Evolutionary conservation across 2,329 filamentous ascomycete genomes (phyloP).

Genomic region (Clonostachys sp.): DNA sequence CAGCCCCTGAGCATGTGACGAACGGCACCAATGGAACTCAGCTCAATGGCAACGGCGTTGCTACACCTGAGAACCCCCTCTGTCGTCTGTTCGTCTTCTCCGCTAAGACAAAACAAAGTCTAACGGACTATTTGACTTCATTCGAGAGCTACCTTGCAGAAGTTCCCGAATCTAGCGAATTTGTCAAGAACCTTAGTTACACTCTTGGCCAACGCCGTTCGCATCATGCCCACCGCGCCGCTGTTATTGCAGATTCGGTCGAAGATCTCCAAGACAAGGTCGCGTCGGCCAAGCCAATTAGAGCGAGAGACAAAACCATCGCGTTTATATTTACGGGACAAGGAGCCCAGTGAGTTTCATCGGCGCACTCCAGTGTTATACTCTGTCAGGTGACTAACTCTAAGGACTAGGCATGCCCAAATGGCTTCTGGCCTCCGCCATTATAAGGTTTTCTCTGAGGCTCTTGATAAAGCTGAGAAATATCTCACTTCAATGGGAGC

Average conservation of each 20-base stretch:
- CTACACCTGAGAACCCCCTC: neutral
- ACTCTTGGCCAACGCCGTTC: slow-evolving; percentile 9
- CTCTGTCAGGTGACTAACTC: slow-evolving; percentile 1
- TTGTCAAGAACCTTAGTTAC: slow-evolving; percentile 23
- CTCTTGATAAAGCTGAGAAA: neutral
- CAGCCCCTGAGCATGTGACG: slow-evolving; percentile 1
- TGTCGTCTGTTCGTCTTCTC: slow-evolving; percentile 10
- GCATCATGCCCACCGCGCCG: slow-evolving; percentile 8
- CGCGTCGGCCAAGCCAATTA: neutral
- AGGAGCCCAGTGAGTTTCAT: slow-evolving; percentile 11
- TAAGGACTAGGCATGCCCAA: slow-evolving; percentile 7
- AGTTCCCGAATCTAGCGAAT: neutral
- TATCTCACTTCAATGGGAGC: neutral
- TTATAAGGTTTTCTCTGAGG: neutral
- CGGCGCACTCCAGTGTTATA: neutral
- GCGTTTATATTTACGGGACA: slow-evolving; percentile 15
- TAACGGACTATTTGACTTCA: slow-evolving; percentile 10
- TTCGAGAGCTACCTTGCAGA: slow-evolving; percentile 11
- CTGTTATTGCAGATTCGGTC: slow-evolving; percentile 20
- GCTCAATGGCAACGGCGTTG: neutral
- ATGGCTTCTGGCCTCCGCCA: slow-evolving; percentile 8
- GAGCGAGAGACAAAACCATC: slow-evolving; percentile 6
- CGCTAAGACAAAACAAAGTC: slow-evolving; percentile 7
- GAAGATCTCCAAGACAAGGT: slow-evolving; percentile 25
- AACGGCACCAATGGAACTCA: neutral